A percentile compares a stretch with the other conserved stretches of the same genome.
These are phyloP conservation scores for Penicillium sp. DNA, from an alignment of 2,329 filamentous ascomycete genomes.

Conservation along the genomic window DNA sequence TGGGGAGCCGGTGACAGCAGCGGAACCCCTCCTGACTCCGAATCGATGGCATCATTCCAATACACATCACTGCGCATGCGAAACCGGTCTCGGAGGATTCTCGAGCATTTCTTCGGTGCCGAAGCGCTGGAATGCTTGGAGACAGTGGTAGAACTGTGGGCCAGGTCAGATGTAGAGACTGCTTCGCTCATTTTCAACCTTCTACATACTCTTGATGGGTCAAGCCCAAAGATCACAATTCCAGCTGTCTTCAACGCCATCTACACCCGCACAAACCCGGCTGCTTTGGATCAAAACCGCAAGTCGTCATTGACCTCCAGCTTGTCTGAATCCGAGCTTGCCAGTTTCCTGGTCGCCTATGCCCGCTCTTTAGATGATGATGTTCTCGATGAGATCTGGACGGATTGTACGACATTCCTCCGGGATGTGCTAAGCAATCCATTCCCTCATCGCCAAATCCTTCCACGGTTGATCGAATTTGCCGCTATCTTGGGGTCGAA, in stretches of 20 bases:
- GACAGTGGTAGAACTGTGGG: slow-evolving; percentile 86
- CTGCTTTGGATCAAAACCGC: slow-evolving; percentile 72
- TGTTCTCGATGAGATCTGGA: slow-evolving; percentile 97
- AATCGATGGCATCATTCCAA: slow-evolving; percentile 77
- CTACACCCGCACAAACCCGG: slow-evolving; percentile 88
- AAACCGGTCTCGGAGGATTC: slow-evolving; percentile 80
- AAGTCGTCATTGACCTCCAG: slow-evolving; percentile 88
- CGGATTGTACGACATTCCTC: slow-evolving; percentile 87
- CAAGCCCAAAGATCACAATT: slow-evolving; percentile 85
- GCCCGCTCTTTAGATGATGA: slow-evolving; percentile 90
- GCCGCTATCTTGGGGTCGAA: slow-evolving; percentile 89
- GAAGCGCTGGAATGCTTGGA: slow-evolving; percentile 93
- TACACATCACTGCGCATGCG: slow-evolving; percentile 91
- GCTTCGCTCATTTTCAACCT: slow-evolving; percentile 75
- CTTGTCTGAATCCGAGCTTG: slow-evolving; percentile 78
- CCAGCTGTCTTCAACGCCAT: slow-evolving; percentile 95
- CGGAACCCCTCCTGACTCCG: slow-evolving; percentile 58
- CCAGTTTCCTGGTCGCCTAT: slow-evolving; percentile 88
- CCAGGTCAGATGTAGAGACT: slow-evolving; percentile 53
- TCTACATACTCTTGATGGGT: slow-evolving; percentile 87
- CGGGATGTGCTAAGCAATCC: slow-evolving; percentile 90
- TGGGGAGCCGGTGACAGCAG: slow-evolving; percentile 68
- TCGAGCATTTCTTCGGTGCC: slow-evolving; percentile 90
- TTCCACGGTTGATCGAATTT: slow-evolving; percentile 85
- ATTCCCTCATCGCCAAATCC: slow-evolving; percentile 87